Evolutionary conservation across 2,329 filamentous ascomycete species (phyloP), one percentile per base, ranked within the genome.

Genomic region (Alternaria sp.): DNA sequence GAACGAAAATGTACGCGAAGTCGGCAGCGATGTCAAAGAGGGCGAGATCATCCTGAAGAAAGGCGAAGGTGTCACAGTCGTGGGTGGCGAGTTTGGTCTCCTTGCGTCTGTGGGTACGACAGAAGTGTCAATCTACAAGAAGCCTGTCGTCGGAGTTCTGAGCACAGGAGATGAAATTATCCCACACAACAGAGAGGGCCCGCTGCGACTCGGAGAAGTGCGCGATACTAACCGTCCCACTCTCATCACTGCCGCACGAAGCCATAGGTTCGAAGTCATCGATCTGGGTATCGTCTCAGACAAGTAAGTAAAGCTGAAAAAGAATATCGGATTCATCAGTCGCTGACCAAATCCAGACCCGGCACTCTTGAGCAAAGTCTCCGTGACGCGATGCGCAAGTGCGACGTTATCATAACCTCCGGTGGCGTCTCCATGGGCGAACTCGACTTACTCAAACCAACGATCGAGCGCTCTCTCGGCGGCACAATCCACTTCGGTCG

Each of bases 401-500:
- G 90, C 25, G 94, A 97, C 74, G 83, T 98, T 12, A 86, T 99
- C 61, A 89, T 99, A 74, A 98, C 96, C 15, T 95, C 92, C 0
- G 96, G 96, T 21, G 96, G 96, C 51, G 96, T 98, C 19, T 97
- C 93, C 10, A 99, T 99, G 96, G 96, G 96, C 60, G 96, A 99
- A 81, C 88, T 97, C 3, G 96, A 99, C 79, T 89, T 99, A 8
- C 88, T 99, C 19, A 99, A 99, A 79, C 95, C 96, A 0, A 98
- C 95, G 0, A 92, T 99, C 72, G 96, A 98, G 83, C 90, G 95
- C 45, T 86, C 89, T 1, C 87, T 99, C 1, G 93, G 93, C 60
- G 96, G 96, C 8, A 96, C 90, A 0, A 97, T 99, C 69, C 96
- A 97, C 80, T 99, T 99, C 72, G 96, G 96, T 23, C 91, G 96